Conservation (phyloP, 768 basidiomycete species). For the Pilatotrama ljubarskyi region DNA sequence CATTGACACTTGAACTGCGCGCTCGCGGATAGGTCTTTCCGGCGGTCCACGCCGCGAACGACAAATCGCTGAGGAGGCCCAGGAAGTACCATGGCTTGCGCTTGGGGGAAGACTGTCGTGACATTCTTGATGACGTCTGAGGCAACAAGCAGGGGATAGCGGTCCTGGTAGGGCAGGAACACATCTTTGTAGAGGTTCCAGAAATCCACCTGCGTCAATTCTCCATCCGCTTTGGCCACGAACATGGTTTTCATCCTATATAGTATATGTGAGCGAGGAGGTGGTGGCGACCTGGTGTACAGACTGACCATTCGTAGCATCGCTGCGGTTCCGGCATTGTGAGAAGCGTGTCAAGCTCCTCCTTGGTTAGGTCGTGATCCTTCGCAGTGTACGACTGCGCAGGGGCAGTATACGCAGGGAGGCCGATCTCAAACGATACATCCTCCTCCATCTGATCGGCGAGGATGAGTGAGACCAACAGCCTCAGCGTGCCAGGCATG, state of each 20-base stretch:
- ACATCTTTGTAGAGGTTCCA: conserved; percentile 92
- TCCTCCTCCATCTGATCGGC: conserved; percentile 73
- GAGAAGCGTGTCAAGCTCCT: conserved; percentile 64
- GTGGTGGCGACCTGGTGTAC: neutral
- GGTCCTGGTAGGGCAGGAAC: conserved; percentile 62
- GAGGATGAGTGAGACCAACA: conserved; percentile 67
- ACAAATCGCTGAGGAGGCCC: conserved; percentile 78
- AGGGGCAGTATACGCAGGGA: conserved; percentile 57
- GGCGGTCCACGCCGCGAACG: conserved; percentile 80
- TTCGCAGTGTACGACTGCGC: conserved; percentile 45
- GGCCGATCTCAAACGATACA: conserved; percentile 62
- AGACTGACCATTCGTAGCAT: conserved; percentile 77
- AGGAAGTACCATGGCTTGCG: conserved; percentile 82
- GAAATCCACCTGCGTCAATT: conserved; percentile 91
- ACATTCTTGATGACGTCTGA: conserved; percentile 96
- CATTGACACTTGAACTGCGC: conserved; percentile 79
- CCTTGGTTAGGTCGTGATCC: conserved; percentile 67
- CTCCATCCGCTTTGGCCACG: conserved; percentile 68
- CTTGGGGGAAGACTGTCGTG: conserved; percentile 79
- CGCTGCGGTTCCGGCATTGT: conserved; percentile 70
- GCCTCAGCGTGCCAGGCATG: conserved; percentile 67
- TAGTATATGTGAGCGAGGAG: neutral
- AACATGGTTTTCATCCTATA: conserved; percentile 89
- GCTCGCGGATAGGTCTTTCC: conserved; percentile 54
- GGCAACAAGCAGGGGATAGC: conserved; percentile 69